Evolutionary conservation across 192 early-diverging fungal species (phyloP).

Genomic region (Dissophora ornata): DNA sequence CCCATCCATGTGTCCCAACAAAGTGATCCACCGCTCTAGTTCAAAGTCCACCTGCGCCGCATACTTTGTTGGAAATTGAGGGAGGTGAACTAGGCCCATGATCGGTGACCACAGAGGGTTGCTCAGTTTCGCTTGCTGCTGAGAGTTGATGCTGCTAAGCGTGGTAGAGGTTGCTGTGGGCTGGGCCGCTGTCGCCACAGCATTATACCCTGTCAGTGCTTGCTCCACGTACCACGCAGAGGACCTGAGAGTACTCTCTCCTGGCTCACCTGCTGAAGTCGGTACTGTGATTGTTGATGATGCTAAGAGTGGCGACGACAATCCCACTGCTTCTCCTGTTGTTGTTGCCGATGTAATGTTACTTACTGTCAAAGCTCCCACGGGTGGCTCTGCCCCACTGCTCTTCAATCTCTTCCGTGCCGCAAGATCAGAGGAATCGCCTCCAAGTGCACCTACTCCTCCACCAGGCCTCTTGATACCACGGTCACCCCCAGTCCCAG

Average conservation of each 20-base stretch:
- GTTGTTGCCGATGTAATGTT: background rate
- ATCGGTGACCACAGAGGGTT: slow-evolving; percentile 49
- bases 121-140: slow-evolving; percentile 22
- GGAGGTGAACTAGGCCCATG: slow-evolving; percentile 26
- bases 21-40: slow-evolving; percentile 35
- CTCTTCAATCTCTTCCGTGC: slow-evolving; percentile 11
- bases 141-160: background rate
- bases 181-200: slow-evolving; percentile 4
- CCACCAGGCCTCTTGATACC: slow-evolving; percentile 19
- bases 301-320: background rate
- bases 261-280: background rate
- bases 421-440: slow-evolving; percentile 1
- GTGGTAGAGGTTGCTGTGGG: background rate
- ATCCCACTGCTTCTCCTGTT: background rate
- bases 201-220: slow-evolving; percentile 13
- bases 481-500: slow-evolving; percentile 13
- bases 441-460: background rate
- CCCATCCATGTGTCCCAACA: slow-evolving; percentile 30
- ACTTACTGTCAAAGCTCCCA: background rate
- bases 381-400: background rate
- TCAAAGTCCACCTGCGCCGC: slow-evolving; percentile 14
- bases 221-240: slow-evolving; percentile 23
- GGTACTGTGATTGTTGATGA: background rate
- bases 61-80: slow-evolving; percentile 29
- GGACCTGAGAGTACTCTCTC: background rate